A percentile compares a stretch with the other conserved stretches of the same genome.
Evolutionary conservation across 2,329 filamentous ascomycete species (phyloP).

Genomic region (Ophiocordyceps polyrhachis-furcata): DNA sequence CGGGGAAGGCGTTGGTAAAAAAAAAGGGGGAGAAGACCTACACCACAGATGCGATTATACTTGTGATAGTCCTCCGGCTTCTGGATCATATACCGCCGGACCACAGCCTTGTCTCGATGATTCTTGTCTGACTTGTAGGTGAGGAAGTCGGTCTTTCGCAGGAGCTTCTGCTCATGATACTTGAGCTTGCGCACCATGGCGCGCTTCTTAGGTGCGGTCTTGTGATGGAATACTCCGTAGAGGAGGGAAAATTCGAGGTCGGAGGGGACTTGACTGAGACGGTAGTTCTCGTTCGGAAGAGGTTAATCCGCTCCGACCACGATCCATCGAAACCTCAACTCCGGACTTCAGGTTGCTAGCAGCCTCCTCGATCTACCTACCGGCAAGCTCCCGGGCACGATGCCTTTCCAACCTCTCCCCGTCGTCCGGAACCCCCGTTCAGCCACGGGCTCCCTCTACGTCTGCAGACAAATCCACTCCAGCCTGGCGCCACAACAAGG

Average conservation of each 20-base stretch:
- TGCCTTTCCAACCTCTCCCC: too few species aligned
- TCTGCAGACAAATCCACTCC: too few species aligned
- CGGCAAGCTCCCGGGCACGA: too few species aligned
- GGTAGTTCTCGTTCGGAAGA: background rate
- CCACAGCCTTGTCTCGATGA: conserved; percentile 66
- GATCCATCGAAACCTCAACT: background rate
- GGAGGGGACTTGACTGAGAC: background rate
- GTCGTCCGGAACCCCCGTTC: too few species aligned
- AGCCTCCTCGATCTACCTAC: too few species aligned
- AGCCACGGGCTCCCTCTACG: too few species aligned
- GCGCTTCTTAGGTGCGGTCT: conserved; percentile 2
- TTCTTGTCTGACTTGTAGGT: conserved; percentile 78
- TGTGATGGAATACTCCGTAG: background rate
- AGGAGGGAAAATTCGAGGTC: background rate
- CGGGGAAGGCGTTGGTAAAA: background rate
- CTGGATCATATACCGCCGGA: conserved; percentile 78
- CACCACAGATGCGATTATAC: conserved; percentile 49
- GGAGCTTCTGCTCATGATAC: conserved; percentile 89
- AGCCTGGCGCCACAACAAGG: too few species aligned
- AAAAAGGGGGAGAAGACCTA: conserved; percentile 16
- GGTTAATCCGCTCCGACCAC: background rate
- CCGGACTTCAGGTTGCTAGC: background rate
- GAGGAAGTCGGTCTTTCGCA: conserved; percentile 85
- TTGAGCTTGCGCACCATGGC: conserved; percentile 91
- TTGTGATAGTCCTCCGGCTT: conserved; percentile 70